These are phyloP conservation scores for Salix purpurea DNA, from an alignment of 345 rosid genomes.

Conservation along the genomic window DNA sequence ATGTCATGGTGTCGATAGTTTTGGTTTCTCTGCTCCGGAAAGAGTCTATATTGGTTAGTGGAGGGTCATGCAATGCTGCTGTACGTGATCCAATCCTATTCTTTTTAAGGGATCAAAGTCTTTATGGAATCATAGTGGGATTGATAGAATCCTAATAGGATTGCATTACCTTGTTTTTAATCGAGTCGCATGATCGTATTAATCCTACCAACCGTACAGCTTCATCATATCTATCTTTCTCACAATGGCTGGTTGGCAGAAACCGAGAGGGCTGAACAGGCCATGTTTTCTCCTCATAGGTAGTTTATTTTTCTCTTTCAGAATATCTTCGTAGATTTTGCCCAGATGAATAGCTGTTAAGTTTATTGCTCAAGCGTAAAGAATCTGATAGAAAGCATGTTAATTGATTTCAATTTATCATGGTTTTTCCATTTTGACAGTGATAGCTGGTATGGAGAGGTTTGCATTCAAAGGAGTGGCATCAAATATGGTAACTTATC, in stretches of 20 bases:
- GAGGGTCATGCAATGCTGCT: background rate
- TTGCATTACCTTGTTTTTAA: background rate
- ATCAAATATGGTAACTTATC: conserved; percentile 83
- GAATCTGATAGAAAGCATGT: background rate
- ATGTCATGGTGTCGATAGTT: background rate
- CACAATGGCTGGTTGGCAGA: conserved; percentile 37
- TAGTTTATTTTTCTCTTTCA: conserved; percentile 7
- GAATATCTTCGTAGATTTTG: background rate
- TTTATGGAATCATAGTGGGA: background rate
- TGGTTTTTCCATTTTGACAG: conserved; percentile 15
- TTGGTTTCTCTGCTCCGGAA: background rate
- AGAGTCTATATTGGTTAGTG: background rate
- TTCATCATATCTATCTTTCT: background rate
- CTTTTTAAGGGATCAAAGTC: background rate
- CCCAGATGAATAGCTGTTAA: background rate
- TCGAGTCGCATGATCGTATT: background rate
- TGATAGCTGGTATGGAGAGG: conserved; percentile 85
- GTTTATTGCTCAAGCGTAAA: background rate
- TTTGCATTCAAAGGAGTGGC: conserved; percentile 96
- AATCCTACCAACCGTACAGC: background rate
- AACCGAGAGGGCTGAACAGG: conserved; percentile 43
- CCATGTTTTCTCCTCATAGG: conserved; percentile 80
- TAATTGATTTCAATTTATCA: background rate
- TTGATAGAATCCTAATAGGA: background rate
- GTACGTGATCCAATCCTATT: background rate